Percentiles rank a stretch among this genome's conserved stretches.
Conservation (phyloP, 805 yeast genomes). For the Hanseniaspora valbyensis region DNA sequence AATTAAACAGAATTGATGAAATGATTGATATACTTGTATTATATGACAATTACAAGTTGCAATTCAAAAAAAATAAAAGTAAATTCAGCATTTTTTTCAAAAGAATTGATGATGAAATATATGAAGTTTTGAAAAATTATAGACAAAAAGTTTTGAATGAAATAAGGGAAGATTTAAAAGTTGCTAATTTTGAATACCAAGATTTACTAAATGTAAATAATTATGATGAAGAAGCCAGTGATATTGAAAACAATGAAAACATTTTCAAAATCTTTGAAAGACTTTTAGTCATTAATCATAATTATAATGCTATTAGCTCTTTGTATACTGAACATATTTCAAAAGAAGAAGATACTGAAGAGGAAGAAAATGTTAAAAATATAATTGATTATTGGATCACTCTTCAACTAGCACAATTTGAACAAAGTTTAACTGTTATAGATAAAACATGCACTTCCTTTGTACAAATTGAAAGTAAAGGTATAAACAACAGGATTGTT, state of each 20-base stretch:
- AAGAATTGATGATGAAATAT: constrained; percentile 4
- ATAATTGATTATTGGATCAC: constrained; percentile 9
- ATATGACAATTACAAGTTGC: not conserved
- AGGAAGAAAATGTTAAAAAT: not conserved
- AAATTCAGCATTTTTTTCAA: not conserved
- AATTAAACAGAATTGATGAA: constrained; percentile 4
- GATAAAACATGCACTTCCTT: not conserved
- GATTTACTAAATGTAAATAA: not conserved
- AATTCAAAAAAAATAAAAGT: not conserved
- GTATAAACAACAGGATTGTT: not conserved
- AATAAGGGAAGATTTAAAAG: not conserved
- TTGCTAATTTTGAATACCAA: not conserved
- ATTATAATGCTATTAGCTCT: not conserved
- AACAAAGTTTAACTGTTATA: not conserved
- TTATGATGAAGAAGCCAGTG: not conserved
- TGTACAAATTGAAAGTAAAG: not conserved
- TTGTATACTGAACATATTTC: not conserved
- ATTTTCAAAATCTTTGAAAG: not conserved
- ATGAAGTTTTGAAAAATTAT: not conserved
- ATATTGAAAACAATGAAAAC: not conserved
- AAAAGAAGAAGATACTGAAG: not conserved
- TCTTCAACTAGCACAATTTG: not conserved
- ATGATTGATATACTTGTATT: not conserved
- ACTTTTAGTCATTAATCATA: not conserved
- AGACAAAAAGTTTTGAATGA: not conserved